Percentiles rank a stretch among this genome's conserved stretches.
Conservation (phyloP, 768 basidiomycete genomes). For the Inosperma sp. region DNA sequence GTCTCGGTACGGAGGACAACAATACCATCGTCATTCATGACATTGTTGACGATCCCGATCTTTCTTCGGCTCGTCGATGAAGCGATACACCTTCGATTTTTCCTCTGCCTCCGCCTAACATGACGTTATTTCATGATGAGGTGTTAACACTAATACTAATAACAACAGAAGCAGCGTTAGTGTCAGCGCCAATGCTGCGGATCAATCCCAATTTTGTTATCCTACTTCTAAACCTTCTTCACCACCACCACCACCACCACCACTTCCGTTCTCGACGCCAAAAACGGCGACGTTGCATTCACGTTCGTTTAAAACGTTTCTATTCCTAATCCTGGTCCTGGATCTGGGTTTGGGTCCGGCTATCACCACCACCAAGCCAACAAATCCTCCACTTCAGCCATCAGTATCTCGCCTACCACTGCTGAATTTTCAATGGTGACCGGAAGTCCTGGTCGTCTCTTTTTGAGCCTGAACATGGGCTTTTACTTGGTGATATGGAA, state of each 20-base stretch:
- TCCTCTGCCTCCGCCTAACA: constrained; percentile 60
- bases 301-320: constrained; percentile 20
- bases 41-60: constrained; percentile 11
- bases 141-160: constrained; percentile 8
- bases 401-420: constrained; percentile 59
- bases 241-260: too few species aligned
- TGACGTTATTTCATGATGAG: constrained; percentile 64
- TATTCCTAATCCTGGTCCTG: too few species aligned
- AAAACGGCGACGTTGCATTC: constrained; percentile 25
- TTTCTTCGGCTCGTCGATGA: constrained; percentile 29
- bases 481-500: constrained; percentile 70
- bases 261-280: constrained; percentile 1
- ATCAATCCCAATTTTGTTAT: constrained; percentile 7
- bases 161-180: constrained; percentile 20
- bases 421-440: constrained; percentile 63
- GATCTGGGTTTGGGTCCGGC: constrained; percentile 14
- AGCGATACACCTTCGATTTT: constrained; percentile 63
- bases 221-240: too few species aligned
- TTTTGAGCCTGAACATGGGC: constrained; percentile 72
- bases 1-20: constrained; percentile 14
- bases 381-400: constrained; percentile 37
- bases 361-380: too few species aligned
- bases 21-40: constrained; percentile 24
- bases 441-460: constrained; percentile 61
- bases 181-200: constrained; percentile 12